Base-by-base conservation (phyloP, 306 rosid genomes). In the Lathyrus oleraceus region DNA sequence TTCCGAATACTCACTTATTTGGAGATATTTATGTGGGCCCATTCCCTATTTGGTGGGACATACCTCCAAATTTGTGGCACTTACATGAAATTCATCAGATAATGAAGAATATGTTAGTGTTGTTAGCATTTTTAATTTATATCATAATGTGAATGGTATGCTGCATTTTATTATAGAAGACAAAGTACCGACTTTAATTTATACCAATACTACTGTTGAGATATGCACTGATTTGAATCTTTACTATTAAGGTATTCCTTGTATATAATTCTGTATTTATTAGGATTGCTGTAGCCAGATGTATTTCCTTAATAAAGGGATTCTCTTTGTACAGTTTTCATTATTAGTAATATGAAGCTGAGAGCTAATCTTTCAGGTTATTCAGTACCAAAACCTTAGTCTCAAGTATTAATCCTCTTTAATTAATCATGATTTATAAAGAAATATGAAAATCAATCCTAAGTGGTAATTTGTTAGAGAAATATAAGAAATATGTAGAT, bases 381-480 rank as follows among this genome's bases (percentile, higher is more conserved):
- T 5, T 44, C n/a, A 44, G 19, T 44, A 14, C 51, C 19, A 44
- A 44, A 44, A 44, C 17, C 17, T 44, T 44, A 14, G 7, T 44
- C 10, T 47, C 21, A n/a, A 47, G 21, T 47, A 32, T 8, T 28
- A 30, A 30, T 30, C 65, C 43, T 59, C 43, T 14, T 30, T 4
- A 30, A 8, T 6, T 28, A 59, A 30, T 28, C 40, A 8, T 58
- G 21, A n/a, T 58, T 28, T 58, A 6, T 27, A 30, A 28, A 28
- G 40, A 58, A 30, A 58, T n/a, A 28, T 58, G 64, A 58, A 28
- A 30, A 58, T 8, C 64, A 58, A 28, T 58, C 42, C 64, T 58
- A 8, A 58, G 21, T 3, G 42, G 11, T 58, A 58, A 7, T n/a
- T 58, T 58, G 61, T 25, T 56, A 56, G 28, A 25, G 61, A 56